Percentiles rank a stretch among this genome's conserved stretches.
phyloP scores from a whole-genome alignment of 805 yeast species.

The Diddensiella transvaalensis region DNA sequence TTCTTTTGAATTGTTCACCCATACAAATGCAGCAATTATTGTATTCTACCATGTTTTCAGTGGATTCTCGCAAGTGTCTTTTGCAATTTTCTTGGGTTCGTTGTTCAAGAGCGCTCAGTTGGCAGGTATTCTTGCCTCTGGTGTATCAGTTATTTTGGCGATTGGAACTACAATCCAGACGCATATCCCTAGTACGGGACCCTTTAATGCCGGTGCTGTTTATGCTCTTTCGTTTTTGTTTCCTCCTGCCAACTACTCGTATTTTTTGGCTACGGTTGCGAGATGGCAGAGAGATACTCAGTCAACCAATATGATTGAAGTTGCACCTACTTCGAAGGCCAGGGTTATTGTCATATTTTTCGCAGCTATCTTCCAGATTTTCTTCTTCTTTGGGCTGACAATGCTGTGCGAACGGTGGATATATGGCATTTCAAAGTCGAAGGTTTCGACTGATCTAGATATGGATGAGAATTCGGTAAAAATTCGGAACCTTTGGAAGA shows the following conservation, averaged over 20 bases:
- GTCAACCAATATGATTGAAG: constrained; percentile 25
- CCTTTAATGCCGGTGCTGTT: constrained; percentile 27
- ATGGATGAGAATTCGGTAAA: constrained; percentile 23
- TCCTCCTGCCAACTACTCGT: constrained; percentile 36
- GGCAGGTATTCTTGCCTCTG: constrained; percentile 35
- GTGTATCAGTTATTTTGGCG: constrained; percentile 31
- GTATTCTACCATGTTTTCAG: constrained; percentile 32
- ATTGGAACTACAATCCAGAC: constrained; percentile 32
- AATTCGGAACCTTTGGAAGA: constrained; percentile 26
- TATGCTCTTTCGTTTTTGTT: constrained; percentile 31
- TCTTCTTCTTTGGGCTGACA: constrained; percentile 28
- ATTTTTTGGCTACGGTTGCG: constrained; percentile 31
- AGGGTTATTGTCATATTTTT: constrained; percentile 28
- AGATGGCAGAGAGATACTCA: constrained; percentile 28
- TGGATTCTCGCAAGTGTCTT: constrained; percentile 34
- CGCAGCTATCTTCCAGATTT: constrained; percentile 33
- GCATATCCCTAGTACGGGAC: constrained; percentile 23
- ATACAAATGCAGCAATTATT: constrained; percentile 26
- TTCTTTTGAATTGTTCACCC: constrained; percentile 25
- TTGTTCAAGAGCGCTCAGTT: constrained; percentile 32
- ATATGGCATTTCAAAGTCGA: constrained; percentile 26
- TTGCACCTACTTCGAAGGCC: constrained; percentile 29
- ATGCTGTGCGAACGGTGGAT: constrained; percentile 25
- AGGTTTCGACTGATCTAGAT: constrained; percentile 13
- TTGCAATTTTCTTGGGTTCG: constrained; percentile 30